Percentiles rank a stretch among this genome's conserved stretches.
These are phyloP conservation scores for Arabidopsis lyrata DNA, from an alignment of 441 rosid species.

Conservation along the genomic window DNA sequence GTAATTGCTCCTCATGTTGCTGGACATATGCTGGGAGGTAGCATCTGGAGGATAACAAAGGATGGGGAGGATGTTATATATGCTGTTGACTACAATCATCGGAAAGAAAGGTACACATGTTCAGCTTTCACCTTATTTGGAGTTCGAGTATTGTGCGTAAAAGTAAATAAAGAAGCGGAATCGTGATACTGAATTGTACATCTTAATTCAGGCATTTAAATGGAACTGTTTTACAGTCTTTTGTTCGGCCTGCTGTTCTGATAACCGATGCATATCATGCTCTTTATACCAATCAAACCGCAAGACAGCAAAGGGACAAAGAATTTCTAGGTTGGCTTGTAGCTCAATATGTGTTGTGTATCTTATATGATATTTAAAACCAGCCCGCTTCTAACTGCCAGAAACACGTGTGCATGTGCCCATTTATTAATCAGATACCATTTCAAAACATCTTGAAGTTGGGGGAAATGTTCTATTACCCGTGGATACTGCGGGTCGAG, in stretches of 20 bases:
- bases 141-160: slow-evolving; percentile 22
- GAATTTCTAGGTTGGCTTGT: slow-evolving; percentile 71
- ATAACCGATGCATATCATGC: slow-evolving; percentile 93
- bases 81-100: slow-evolving; percentile 97
- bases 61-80: slow-evolving; percentile 97
- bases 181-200: slow-evolving; percentile 19
- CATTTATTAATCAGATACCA: slow-evolving; percentile 46
- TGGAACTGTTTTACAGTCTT: slow-evolving; percentile 91
- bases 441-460: slow-evolving; percentile 74
- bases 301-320: slow-evolving; percentile 84
- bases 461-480: slow-evolving; percentile 96
- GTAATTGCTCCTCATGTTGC: slow-evolving; percentile 95
- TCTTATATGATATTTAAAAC: not conserved
- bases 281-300: slow-evolving; percentile 78
- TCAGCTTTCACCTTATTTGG: slow-evolving; percentile 29
- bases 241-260: slow-evolving; percentile 93
- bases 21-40: slow-evolving; percentile 96
- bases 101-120: slow-evolving; percentile 82
- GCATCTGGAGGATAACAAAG: slow-evolving; percentile 95
- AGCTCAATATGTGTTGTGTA: slow-evolving; percentile 18
- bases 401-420: slow-evolving; percentile 9
- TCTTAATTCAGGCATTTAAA: slow-evolving; percentile 85
- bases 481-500: slow-evolving; percentile 91
- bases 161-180: slow-evolving; percentile 22
- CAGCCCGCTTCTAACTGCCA: slow-evolving; percentile 16